Evolutionary conservation across 768 basidiomycete species (phyloP).

Genomic region (Hypholoma sublateritium): DNA sequence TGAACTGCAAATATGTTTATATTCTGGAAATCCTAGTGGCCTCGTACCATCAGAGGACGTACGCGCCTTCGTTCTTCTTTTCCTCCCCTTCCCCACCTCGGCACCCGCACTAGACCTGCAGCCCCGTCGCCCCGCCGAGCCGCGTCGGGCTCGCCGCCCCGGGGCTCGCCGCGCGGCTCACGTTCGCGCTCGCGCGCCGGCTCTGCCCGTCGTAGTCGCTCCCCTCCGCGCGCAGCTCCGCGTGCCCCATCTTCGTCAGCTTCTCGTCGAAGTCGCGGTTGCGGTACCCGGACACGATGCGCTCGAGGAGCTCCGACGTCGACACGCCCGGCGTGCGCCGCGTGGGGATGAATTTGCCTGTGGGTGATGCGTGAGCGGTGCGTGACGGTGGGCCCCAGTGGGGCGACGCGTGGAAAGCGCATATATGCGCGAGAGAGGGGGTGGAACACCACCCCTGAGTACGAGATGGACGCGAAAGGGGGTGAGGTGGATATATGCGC

Average conservation of each 20-base stretch:
- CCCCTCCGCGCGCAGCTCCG: slow-evolving; percentile 67
- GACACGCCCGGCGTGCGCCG: slow-evolving; percentile 93
- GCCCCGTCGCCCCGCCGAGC: neutral
- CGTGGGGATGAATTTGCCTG: slow-evolving; percentile 95
- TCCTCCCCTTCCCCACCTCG: neutral
- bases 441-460: neutral
- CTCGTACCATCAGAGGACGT: too few species aligned
- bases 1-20: too few species aligned
- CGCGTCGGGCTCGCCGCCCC: neutral
- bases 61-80: too few species aligned
- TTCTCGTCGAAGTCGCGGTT: slow-evolving; percentile 87
- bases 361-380: too few species aligned
- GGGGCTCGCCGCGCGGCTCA: neutral
- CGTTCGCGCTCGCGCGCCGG: slow-evolving; percentile 24
- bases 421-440: neutral
- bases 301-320: slow-evolving; percentile 89
- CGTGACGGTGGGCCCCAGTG: too few species aligned
- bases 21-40: too few species aligned
- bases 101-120: neutral
- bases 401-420: neutral
- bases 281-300: slow-evolving; percentile 87
- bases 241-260: slow-evolving; percentile 82
- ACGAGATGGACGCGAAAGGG: neutral
- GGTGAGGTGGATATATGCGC: neutral
- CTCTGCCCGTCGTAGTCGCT: slow-evolving; percentile 48